Conservation (phyloP, 2,329 filamentous ascomycete genomes). For the Penicillium verrucosum region DNA sequence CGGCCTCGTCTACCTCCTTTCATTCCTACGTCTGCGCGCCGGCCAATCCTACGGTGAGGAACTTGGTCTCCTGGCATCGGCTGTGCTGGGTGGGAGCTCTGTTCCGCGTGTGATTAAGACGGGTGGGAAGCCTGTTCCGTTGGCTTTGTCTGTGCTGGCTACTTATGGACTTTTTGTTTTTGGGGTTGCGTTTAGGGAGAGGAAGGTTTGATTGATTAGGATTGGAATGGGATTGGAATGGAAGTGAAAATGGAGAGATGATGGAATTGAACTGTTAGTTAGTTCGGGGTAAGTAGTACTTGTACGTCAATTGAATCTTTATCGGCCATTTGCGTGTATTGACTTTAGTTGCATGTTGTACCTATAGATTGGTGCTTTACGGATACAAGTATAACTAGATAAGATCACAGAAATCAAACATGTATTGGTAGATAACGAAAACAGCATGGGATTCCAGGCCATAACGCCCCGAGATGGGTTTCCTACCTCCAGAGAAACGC, state of each 20-base stretch:
- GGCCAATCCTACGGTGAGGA: constrained; percentile 79
- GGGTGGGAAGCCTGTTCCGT: constrained; percentile 74
- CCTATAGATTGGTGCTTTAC: neutral
- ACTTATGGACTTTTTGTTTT: constrained; percentile 76
- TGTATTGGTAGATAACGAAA: neutral
- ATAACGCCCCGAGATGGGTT: constrained; percentile 2
- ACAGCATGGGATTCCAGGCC: neutral
- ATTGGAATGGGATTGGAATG: neutral
- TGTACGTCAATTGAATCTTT: neutral
- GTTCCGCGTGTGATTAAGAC: constrained; percentile 82
- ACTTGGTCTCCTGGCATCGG: constrained; percentile 79
- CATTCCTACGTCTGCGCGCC: constrained; percentile 75
- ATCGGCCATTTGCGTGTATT: neutral
- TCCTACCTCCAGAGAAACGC: constrained; percentile 18
- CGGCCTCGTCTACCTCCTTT: constrained; percentile 72
- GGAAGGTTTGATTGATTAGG: constrained; percentile 18
- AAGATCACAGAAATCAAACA: neutral
- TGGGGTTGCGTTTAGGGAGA: constrained; percentile 61
- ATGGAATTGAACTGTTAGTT: neutral
- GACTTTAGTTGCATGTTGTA: neutral
- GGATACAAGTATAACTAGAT: neutral
- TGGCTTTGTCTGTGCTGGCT: constrained; percentile 74
- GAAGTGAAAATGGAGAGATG: neutral
- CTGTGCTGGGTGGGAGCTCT: constrained; percentile 78
- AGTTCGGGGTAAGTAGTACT: neutral